Evolutionary conservation across 805 yeast species (phyloP), one percentile per base, ranked within the genome.

Genomic region (Pichia ethanolica): DNA sequence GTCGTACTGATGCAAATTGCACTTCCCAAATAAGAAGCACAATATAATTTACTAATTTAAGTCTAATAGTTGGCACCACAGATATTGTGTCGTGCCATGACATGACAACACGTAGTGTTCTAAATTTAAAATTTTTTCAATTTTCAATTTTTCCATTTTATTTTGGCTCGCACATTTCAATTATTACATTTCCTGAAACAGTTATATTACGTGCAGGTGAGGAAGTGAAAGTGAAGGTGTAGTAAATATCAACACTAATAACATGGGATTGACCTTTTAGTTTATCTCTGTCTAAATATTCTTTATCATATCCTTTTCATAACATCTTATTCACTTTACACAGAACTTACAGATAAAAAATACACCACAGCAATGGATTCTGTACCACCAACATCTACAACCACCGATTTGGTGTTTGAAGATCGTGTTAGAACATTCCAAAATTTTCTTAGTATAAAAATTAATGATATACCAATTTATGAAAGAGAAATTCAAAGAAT

Each of bases 361-460:
- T 20, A 20, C 20, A 20, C 20, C n/a, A 38, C 3, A 30, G 10
- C 30, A 41, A 61, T 61, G 65, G 67, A 61, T 14, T 12, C 32
- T 35, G 12, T 12, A 4, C 10, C 11, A 5, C 7, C 27, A 10
- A 27, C 45, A 55, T 20, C 20, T 20, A 56, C 34, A 64, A 62
- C 27, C 56, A 60, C 46, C 56, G 66, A 20, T 69, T 65, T 55
- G 68, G 66, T 65, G 9, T 85, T 83, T 62, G 82, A 83, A 48
- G 97, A 90, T 65, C 82, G 97, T 55, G 87, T 86, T 25, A 81
- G 96, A 61, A 75, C 83, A 57, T 91, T 91, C 69, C 89, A 86
- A 56, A 97, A 91, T 59, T 91, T 90, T 62, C 70, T 93, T 43
- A 76, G 73, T 38, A 73, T 81, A 27, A 77, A 77, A 49, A 73